phyloP scores from a whole-genome alignment of 2,329 filamentous ascomycete genomes.

The Thelonectria discophora region DNA sequence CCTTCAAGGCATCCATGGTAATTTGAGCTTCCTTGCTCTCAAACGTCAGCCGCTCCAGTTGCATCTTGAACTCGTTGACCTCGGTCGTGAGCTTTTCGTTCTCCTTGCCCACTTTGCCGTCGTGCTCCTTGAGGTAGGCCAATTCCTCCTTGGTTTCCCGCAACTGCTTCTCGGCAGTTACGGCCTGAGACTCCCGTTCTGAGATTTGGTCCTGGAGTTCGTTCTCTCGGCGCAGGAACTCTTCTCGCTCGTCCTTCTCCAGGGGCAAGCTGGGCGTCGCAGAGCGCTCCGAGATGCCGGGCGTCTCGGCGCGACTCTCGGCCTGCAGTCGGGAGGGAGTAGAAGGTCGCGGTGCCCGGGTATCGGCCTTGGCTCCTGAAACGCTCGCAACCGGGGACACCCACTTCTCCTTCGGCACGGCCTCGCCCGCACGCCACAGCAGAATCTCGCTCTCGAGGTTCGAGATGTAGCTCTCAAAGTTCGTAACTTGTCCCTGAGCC shows the following conservation, averaged over 20 bases:
- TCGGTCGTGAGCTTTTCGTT: constrained; percentile 88
- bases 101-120: constrained; percentile 83
- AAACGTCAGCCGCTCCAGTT: constrained; percentile 92
- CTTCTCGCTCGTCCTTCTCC: constrained; percentile 96
- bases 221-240: constrained; percentile 94
- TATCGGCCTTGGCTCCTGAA: constrained; percentile 51
- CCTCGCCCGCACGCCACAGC: constrained; percentile 86
- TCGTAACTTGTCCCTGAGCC: constrained; percentile 87
- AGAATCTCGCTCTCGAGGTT: constrained; percentile 86
- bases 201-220: constrained; percentile 96
- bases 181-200: constrained; percentile 87
- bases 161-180: constrained; percentile 80
- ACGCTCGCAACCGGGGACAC: constrained; percentile 67
- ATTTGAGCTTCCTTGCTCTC: constrained; percentile 97
- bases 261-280: constrained; percentile 87
- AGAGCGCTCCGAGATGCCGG: constrained; percentile 78
- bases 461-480: constrained; percentile 86
- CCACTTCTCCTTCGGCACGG: constrained; percentile 91
- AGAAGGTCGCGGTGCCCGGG: constrained; percentile 59
- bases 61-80: constrained; percentile 94
- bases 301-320: constrained; percentile 71
- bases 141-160: constrained; percentile 89
- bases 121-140: constrained; percentile 83
- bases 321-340: constrained; percentile 60
- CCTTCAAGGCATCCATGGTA: constrained; percentile 96